phyloP scores from a whole-genome alignment of 1,139 yeast genomes.

The Debaryomyces subglobosus region DNA sequence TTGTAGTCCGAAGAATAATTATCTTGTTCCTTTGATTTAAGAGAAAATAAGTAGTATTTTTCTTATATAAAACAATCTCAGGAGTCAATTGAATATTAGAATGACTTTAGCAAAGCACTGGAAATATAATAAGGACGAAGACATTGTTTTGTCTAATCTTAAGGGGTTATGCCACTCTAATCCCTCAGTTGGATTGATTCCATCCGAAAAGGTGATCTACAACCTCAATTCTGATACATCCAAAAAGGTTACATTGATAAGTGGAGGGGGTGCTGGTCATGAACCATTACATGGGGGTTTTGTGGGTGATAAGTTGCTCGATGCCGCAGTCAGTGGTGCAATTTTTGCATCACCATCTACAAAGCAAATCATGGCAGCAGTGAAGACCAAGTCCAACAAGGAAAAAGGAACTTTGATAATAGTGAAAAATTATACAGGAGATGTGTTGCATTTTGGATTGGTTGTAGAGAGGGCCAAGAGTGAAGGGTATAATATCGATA shows the following conservation, averaged over 20 bases:
- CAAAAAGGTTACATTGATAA: slow-evolving; percentile 67
- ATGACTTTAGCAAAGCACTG: slow-evolving; percentile 48
- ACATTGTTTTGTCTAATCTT: slow-evolving; percentile 66
- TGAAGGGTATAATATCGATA: slow-evolving; percentile 69
- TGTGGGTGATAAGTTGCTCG: slow-evolving; percentile 79
- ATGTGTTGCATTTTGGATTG: slow-evolving; percentile 86
- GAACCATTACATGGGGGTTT: slow-evolving; percentile 93
- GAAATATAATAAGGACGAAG: slow-evolving; percentile 49
- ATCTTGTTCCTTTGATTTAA: not conserved
- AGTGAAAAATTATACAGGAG: slow-evolving; percentile 93
- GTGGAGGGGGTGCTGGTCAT: slow-evolving; percentile 97
- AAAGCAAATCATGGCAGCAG: slow-evolving; percentile 76
- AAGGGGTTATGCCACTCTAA: slow-evolving; percentile 71
- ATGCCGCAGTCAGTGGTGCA: slow-evolving; percentile 88
- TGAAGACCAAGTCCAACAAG: slow-evolving; percentile 60
- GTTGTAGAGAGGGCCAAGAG: slow-evolving; percentile 87
- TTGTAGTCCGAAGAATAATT: no score
- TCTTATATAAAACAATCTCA: not conserved
- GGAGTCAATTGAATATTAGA: not conserved
- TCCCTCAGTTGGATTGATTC: slow-evolving; percentile 65
- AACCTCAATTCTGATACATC: slow-evolving; percentile 36
- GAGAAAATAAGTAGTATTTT: not conserved
- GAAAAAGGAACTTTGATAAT: slow-evolving; percentile 70
- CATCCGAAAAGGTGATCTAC: slow-evolving; percentile 70
- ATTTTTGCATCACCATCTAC: slow-evolving; percentile 93